phyloP scores from a whole-genome alignment of 495 filamentous ascomycete species.

The Hyaloscypha bicolor region DNA sequence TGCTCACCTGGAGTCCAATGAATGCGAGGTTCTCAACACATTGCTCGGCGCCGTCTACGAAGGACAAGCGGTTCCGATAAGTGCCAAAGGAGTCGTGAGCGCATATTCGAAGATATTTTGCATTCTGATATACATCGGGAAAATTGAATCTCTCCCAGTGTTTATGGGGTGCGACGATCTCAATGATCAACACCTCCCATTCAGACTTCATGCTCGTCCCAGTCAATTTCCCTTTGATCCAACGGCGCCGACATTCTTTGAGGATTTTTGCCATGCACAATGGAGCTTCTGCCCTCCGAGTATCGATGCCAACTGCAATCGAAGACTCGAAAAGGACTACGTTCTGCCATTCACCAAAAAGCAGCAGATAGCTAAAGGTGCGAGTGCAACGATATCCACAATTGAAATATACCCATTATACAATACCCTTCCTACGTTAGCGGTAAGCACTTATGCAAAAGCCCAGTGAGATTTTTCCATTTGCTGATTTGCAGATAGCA shows the following conservation, averaged over 20 bases:
- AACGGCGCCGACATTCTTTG: too few species aligned
- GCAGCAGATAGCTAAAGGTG: conserved; percentile 20
- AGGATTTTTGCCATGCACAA: too few species aligned
- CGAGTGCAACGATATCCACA: conserved; percentile 28
- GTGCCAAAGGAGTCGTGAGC: conserved; percentile 10
- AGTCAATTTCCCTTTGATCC: conserved; percentile 5
- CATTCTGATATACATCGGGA: conserved; percentile 9
- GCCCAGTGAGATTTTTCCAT: too few species aligned
- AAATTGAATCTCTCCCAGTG: not conserved
- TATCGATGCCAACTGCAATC: conserved; percentile 16
- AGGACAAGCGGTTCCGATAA: conserved; percentile 10
- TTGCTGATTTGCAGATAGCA: too few species aligned
- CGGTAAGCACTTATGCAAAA: too few species aligned
- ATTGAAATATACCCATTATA: conserved; percentile 35
- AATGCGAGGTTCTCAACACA: conserved; percentile 7
- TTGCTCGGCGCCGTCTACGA: conserved; percentile 9
- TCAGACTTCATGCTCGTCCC: conserved; percentile 11
- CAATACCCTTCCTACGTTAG: conserved; percentile 20
- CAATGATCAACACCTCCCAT: conserved; percentile 17
- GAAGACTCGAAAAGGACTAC: conserved; percentile 18
- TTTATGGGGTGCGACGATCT: conserved; percentile 15
- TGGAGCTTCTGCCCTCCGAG: too few species aligned
- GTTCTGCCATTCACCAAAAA: conserved; percentile 32
- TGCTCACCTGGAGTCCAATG: conserved; percentile 14
- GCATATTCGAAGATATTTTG: conserved; percentile 13